phyloP scores from a whole-genome alignment of 1,284 basidiomycete genomes.

The Sporisorium iseilematis-ciliati region DNA sequence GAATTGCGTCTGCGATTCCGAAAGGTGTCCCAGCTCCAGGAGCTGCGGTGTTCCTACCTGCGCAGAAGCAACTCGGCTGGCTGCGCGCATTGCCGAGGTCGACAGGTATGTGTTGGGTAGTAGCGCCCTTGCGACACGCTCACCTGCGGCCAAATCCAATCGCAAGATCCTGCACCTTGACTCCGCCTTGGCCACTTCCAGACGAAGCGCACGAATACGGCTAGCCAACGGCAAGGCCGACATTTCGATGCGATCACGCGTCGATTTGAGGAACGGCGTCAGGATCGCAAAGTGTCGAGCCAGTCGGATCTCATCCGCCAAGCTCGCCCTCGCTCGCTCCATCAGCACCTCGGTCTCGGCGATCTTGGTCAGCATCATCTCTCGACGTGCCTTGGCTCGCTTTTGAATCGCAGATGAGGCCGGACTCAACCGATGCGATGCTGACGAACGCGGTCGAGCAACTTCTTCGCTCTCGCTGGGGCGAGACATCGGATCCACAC shows the following conservation, averaged over 20 bases:
- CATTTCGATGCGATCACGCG: slow-evolving; percentile 63
- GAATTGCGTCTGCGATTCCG: slow-evolving; percentile 42
- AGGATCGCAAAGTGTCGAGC: slow-evolving; percentile 62
- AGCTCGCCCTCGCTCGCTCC: slow-evolving; percentile 69
- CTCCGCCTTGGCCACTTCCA: slow-evolving; percentile 54
- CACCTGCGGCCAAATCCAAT: slow-evolving; percentile 53
- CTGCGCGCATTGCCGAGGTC: slow-evolving; percentile 35
- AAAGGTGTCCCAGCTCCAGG: slow-evolving; percentile 33
- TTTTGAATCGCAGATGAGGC: slow-evolving; percentile 40
- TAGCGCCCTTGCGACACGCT: slow-evolving; percentile 34
- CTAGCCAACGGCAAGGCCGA: slow-evolving; percentile 54
- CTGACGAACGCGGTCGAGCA: slow-evolving; percentile 40
- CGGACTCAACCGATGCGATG: slow-evolving; percentile 36
- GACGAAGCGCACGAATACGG: slow-evolving; percentile 47
- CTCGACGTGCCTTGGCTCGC: slow-evolving; percentile 38
- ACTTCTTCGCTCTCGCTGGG: slow-evolving; percentile 25
- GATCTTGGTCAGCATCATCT: slow-evolving; percentile 53
- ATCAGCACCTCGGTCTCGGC: slow-evolving; percentile 86
- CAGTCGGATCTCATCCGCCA: slow-evolving; percentile 57
- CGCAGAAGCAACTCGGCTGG: slow-evolving; percentile 28
- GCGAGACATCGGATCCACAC: slow-evolving; percentile 22
- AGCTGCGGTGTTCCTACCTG: slow-evolving; percentile 45
- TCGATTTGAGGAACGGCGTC: slow-evolving; percentile 62
- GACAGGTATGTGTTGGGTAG: slow-evolving; percentile 35
- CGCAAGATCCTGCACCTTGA: slow-evolving; percentile 49